These are phyloP conservation scores for Pleodorina starrii DNA, from an alignment of 139 green algal genomes.

Conservation along the genomic window DNA sequence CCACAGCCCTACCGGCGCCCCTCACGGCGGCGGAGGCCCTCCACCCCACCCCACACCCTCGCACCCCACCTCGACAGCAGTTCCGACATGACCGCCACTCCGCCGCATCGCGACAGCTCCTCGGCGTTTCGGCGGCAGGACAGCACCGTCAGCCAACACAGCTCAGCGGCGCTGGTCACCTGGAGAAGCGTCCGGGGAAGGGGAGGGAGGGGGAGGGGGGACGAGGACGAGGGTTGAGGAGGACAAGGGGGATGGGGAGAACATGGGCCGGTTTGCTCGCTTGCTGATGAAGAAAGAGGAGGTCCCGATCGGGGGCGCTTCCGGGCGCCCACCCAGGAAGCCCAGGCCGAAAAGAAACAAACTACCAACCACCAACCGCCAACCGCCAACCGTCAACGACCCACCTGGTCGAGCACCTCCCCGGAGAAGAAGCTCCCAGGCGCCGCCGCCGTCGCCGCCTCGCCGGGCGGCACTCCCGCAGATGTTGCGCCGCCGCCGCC, in stretches of 20 bases:
- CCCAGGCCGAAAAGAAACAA: background rate
- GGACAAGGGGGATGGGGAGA: background rate
- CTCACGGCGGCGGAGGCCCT: too few relatives aligned
- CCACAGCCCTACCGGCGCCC: too few relatives aligned
- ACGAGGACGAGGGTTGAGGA: background rate
- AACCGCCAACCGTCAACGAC: background rate
- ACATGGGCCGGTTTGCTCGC: too few relatives aligned
- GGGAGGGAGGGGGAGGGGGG: background rate
- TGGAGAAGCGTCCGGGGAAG: slow-evolving; percentile 52
- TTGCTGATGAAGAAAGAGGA: too few relatives aligned
- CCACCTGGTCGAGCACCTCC: slow-evolving; percentile 56
- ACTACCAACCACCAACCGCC: background rate
- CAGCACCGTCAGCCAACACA: slow-evolving; percentile 93
- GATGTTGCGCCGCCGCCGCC: too few relatives aligned
- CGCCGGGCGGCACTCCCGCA: background rate
- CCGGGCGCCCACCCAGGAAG: too few relatives aligned
- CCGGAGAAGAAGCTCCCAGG: slow-evolving; percentile 55
- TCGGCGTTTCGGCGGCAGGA: slow-evolving; percentile 87
- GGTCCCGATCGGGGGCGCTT: too few relatives aligned
- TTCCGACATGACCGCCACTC: slow-evolving; percentile 74
- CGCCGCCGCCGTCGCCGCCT: background rate
- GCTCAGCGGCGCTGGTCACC: slow-evolving; percentile 77
- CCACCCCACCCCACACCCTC: too few relatives aligned
- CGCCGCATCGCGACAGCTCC: slow-evolving; percentile 88
- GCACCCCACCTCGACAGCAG: slow-evolving; percentile 85